Percentiles rank a stretch among this genome's conserved stretches.
Evolutionary conservation across 2,329 filamentous ascomycete species (phyloP).

Genomic region (Fusarium multiceps): DNA sequence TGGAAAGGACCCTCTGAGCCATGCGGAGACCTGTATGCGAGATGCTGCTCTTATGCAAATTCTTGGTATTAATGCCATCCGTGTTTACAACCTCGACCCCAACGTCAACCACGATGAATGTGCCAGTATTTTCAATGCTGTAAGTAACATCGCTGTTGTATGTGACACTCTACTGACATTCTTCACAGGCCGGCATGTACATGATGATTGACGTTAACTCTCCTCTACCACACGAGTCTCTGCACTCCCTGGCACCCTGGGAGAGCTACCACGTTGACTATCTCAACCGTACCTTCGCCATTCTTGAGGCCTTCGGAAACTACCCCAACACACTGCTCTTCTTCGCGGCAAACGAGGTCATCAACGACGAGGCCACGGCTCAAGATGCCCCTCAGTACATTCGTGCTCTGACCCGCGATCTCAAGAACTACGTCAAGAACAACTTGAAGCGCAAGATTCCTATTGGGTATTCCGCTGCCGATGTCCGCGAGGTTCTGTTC

Average conservation of each 20-base stretch:
- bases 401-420: slow-evolving; percentile 79
- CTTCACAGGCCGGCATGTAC: slow-evolving; percentile 69
- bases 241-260: slow-evolving; percentile 67
- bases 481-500: slow-evolving; percentile 77
- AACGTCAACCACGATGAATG: slow-evolving; percentile 74
- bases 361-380: slow-evolving; percentile 72
- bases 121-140: slow-evolving; percentile 74
- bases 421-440: slow-evolving; percentile 83
- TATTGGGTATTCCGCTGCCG: slow-evolving; percentile 83
- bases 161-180: slow-evolving; percentile 4
- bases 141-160: slow-evolving; percentile 39
- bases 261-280: slow-evolving; percentile 69
- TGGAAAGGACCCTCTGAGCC: slow-evolving; percentile 69
- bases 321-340: slow-evolving; percentile 77
- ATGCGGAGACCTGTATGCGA: slow-evolving; percentile 68
- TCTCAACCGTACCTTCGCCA: slow-evolving; percentile 73
- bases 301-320: slow-evolving; percentile 74
- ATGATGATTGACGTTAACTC: slow-evolving; percentile 77
- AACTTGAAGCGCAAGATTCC: slow-evolving; percentile 75
- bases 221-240: slow-evolving; percentile 67
- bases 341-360: slow-evolving; percentile 84
- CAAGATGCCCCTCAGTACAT: slow-evolving; percentile 74
- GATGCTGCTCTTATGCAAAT: slow-evolving; percentile 74
- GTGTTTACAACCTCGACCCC: slow-evolving; percentile 76
- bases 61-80: slow-evolving; percentile 73